Base-by-base conservation (phyloP, 1,284 basidiomycete genomes). In the Somion occarium region DNA sequence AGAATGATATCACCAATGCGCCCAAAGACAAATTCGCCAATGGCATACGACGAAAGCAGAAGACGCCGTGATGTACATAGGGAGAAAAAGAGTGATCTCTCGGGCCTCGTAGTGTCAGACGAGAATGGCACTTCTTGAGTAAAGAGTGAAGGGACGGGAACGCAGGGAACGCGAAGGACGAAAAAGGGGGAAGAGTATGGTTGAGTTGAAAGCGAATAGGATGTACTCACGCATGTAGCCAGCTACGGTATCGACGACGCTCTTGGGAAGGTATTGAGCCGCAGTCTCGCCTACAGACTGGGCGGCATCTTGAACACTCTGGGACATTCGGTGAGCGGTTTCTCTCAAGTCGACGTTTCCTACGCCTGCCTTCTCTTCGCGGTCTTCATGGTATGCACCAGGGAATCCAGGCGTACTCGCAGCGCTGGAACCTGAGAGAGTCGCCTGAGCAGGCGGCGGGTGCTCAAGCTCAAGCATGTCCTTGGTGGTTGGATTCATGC, bases 191-290 rank as follows among this genome's bases (percentile, higher is more conserved):
- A n/a, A n/a, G n/a, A n/a, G n/a, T n/a, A n/a, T n/a, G n/a, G n/a
- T n/a, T n/a, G n/a, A n/a, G n/a, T n/a, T n/a, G n/a, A n/a, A n/a
- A n/a, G n/a, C 9, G 19, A 9, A 20, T 11, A 42, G 19, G 41
- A 42, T 12, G 20, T 11, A 61, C 65, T 53, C 42, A 67, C 66
- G 61, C 1, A 68, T 57, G 39, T 65, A 65, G 1, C 58, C 54
- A 2, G 61, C 54, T n/a, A 65, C 56, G 19, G 59, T 56, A 49
- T 63, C 62, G 11, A 60, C 53, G 24, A 67, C 59, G 24, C 56
- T 53, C 48, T 57, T 53, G 7, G 58, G 60, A 3, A 61, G 42
- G 42, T 60, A 60, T 22, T 54, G 49, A 3, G 51, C 55, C 5
- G 64, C 64, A 2, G 64, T 61, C 5, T 54, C 42, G 2, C 59